Evolutionary conservation across 2,329 filamentous ascomycete genomes (phyloP).

Genomic region (Ophiocordyceps camponoti-floridani): DNA sequence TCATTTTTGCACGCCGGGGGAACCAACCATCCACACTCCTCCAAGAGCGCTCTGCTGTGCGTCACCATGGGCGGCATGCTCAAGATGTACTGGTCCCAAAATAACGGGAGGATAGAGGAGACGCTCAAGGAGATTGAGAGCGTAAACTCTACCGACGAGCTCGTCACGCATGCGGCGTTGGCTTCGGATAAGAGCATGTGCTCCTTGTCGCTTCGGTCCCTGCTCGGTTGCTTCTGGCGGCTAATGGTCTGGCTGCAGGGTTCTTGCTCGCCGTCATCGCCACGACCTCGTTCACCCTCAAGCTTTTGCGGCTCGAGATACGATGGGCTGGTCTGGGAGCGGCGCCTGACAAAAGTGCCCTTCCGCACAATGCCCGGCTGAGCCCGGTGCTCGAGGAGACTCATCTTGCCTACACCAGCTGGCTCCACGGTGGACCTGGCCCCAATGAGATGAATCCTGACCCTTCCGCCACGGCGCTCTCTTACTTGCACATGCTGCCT

Average conservation of each 20-base stretch:
- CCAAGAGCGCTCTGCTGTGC: conserved; percentile 58
- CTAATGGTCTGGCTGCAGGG: conserved; percentile 9
- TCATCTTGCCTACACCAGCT: conserved; percentile 38
- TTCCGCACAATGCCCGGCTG: conserved; percentile 24
- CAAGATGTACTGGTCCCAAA: conserved; percentile 61
- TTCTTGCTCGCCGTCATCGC: conserved; percentile 47
- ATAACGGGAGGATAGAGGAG: conserved; percentile 54
- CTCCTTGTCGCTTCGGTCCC: background rate
- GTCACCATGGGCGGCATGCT: conserved; percentile 59
- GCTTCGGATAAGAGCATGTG: conserved; percentile 47
- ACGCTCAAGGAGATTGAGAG: conserved; percentile 57
- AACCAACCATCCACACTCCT: conserved; percentile 53
- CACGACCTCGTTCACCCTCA: conserved; percentile 53
- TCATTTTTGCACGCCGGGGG: conserved; percentile 47
- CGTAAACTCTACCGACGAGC: conserved; percentile 50
- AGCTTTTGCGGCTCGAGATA: conserved; percentile 55
- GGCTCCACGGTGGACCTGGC: conserved; percentile 32
- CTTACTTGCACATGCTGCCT: conserved; percentile 58
- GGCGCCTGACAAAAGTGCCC: conserved; percentile 35
- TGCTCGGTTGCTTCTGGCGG: background rate
- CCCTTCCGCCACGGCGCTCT: conserved; percentile 42
- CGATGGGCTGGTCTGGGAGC: conserved; percentile 45
- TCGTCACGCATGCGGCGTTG: conserved; percentile 65
- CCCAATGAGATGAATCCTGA: conserved; percentile 24
- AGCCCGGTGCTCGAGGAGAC: conserved; percentile 35